These are phyloP conservation scores for Aspergillus neoniger DNA, from an alignment of 2,329 filamentous ascomycete species.

Conservation along the genomic window DNA sequence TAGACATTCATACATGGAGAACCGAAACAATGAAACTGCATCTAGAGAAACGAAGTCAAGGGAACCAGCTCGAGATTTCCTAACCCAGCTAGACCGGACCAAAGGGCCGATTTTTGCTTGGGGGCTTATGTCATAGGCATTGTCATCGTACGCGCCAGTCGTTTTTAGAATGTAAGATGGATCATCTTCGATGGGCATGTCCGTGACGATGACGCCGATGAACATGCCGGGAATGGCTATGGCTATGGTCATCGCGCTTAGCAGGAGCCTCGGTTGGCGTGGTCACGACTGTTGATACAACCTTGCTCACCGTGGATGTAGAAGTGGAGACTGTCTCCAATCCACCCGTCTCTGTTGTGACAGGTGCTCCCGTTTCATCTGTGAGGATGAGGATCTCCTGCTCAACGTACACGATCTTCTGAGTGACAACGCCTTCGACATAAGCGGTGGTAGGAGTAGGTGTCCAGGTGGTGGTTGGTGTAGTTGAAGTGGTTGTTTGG, in stretches of 20 bases:
- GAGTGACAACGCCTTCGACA: constrained; percentile 24
- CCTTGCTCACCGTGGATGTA: constrained; percentile 24
- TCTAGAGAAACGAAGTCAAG: neutral
- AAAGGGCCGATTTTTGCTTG: neutral
- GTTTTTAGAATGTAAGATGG: neutral
- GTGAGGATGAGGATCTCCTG: constrained; percentile 32
- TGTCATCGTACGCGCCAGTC: neutral
- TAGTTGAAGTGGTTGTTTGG: neutral
- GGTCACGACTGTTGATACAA: constrained; percentile 27
- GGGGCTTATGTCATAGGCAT: neutral
- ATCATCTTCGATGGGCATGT: constrained; percentile 20
- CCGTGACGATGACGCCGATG: constrained; percentile 29
- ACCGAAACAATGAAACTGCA: neutral
- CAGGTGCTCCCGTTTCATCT: constrained; percentile 26
- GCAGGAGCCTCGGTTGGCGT: constrained; percentile 20
- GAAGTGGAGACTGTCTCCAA: constrained; percentile 28
- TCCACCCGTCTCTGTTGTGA: constrained; percentile 29
- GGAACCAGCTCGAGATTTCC: neutral
- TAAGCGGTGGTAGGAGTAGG: constrained; percentile 30
- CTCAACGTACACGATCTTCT: constrained; percentile 34
- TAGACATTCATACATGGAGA: constrained; percentile 12
- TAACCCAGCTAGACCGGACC: neutral
- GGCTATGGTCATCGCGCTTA: constrained; percentile 22
- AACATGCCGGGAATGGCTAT: constrained; percentile 21
- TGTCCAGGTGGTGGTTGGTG: constrained; percentile 18